Conservation (phyloP, 2,329 filamentous ascomycete species). For the Cytospora leucostoma region DNA sequence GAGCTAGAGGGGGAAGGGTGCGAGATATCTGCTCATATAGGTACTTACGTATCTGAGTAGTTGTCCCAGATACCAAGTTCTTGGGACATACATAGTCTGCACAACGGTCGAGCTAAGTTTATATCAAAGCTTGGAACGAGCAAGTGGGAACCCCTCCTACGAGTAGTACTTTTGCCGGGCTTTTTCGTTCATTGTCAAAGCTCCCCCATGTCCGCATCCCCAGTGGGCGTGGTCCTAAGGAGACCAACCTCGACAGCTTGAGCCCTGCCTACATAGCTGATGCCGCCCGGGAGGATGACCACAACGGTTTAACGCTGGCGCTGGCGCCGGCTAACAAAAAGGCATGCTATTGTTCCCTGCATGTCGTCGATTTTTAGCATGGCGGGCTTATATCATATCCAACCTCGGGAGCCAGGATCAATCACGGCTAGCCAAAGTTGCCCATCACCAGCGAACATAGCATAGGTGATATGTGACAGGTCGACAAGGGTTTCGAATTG, state of each 20-base stretch:
- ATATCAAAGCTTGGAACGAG: background rate
- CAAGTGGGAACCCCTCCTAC: background rate
- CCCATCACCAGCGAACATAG: background rate
- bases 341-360: background rate
- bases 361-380: background rate
- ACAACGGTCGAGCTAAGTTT: background rate
- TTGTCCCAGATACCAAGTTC: background rate
- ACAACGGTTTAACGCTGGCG: slow-evolving; percentile 6
- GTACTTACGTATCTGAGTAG: too few relatives aligned
- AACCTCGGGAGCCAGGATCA: background rate
- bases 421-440: background rate
- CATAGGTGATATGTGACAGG: background rate
- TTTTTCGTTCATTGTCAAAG: background rate
- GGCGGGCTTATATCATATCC: background rate
- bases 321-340: slow-evolving; percentile 20
- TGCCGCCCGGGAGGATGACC: slow-evolving; percentile 10
- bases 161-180: background rate
- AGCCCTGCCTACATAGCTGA: slow-evolving; percentile 5
- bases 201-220: background rate
- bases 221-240: background rate
- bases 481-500: background rate
- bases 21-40: too few relatives aligned
- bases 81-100: background rate
- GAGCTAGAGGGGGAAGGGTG: background rate
- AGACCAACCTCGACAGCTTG: background rate